Evolutionary conservation across 768 basidiomycete genomes (phyloP), one percentile per base, ranked within the genome.

Genomic region (Agaricus blazei): DNA sequence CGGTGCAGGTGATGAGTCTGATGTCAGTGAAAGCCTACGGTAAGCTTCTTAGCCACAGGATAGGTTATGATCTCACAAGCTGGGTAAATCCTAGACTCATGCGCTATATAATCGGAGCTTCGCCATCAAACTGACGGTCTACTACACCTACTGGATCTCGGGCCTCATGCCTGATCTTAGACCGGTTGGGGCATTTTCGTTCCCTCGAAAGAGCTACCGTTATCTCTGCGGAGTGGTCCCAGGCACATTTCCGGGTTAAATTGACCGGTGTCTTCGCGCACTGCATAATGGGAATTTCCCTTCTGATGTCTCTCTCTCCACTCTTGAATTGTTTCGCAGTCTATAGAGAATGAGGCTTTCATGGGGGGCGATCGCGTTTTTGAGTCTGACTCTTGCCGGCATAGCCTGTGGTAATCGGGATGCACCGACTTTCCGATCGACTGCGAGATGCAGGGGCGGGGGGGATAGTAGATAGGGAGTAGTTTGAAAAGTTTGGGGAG

Each of bases 21-120:
- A 50, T 56, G 54, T 44, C 54, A 50, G 15, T 14, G 41, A 50
- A 50, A 56, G 54, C 54, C 41, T 56, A 43, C 31, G 41, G 46
- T 9, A 47, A 15, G 54, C 54, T 56, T 56, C 54, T 44, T 40
- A 41, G 48, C 54, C 54, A 56, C 24, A 43, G 15, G 24, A 23
- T 50, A 55, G 48, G 41, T 42, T 49, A 56, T 49, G 48, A 56
- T 49, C 54, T 56, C 48, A 56, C 54, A 29, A 42, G 29, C 24
- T 45, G 40, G 48, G 42, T 44, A 50, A 37, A 50, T 50, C 54
- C 41, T 50, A 28, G 28, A 42, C 48, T 50, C 48, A 43, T 49
- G 9, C 27, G 48, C 54, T 42, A 36, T 44, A 26, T 42, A 37
- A 26, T 34, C 36, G 40, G 48, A 15, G 48, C 48, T 50, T 56